A percentile compares a stretch with the other conserved stretches of the same genome.
These are phyloP conservation scores for Fusarium oxysporum DNA, from an alignment of 2,329 filamentous ascomycete genomes.

Conservation along the genomic window DNA sequence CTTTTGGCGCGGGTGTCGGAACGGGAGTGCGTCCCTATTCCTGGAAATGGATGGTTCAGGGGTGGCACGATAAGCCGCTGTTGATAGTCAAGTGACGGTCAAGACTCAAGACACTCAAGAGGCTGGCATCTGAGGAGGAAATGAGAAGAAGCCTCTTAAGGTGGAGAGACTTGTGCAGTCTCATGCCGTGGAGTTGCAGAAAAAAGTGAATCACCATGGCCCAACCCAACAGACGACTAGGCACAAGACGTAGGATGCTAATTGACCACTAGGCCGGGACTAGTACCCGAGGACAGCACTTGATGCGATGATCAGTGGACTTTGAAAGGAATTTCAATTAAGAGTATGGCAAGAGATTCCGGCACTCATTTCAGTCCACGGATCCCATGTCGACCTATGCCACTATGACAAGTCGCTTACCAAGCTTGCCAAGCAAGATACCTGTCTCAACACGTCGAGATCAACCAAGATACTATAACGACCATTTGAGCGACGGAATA, in stretches of 20 bases:
- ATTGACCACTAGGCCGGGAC: constrained; percentile 23
- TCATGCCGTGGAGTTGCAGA: constrained; percentile 1
- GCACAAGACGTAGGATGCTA: constrained; percentile 20
- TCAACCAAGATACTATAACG: not conserved
- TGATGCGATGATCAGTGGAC: constrained; percentile 35
- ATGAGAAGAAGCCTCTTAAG: constrained; percentile 27
- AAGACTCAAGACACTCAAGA: not conserved
- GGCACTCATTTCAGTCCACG: constrained; percentile 25
- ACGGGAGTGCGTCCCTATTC: constrained; percentile 22
- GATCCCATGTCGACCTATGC: constrained; percentile 4
- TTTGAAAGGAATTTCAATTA: constrained; percentile 5
- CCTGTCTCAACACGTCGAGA: not conserved
- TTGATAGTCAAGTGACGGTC: constrained; percentile 7
- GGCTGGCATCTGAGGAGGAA: constrained; percentile 7
- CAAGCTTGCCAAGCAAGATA: constrained; percentile 9
- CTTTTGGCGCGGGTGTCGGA: constrained; percentile 37
- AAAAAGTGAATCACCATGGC: constrained; percentile 3
- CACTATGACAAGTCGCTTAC: constrained; percentile 17
- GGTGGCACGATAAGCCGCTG: constrained; percentile 32
- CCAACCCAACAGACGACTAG: constrained; percentile 8
- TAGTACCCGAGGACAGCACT: constrained; percentile 31
- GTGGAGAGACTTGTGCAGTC: constrained; percentile 14
- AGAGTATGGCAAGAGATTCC: constrained; percentile 11
- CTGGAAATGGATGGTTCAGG: constrained; percentile 4
- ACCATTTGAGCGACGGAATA: not conserved